Base-by-base conservation (phyloP, 2,329 filamentous ascomycete genomes). In the Aspergillus quadricinctus region DNA sequence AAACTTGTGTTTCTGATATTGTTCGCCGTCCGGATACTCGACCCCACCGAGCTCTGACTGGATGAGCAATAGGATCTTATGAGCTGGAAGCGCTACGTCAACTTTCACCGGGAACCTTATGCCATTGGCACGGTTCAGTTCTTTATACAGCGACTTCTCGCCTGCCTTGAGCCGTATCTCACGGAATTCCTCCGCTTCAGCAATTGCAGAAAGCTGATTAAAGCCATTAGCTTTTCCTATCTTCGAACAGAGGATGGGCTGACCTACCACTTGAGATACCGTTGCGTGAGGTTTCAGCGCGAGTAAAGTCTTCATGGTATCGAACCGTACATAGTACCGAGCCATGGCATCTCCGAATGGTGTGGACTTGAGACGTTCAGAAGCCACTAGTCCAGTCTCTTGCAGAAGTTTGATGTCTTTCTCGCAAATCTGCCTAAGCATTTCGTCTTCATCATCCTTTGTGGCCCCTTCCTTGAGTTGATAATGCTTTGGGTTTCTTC, bases 311-410 rank as follows among this genome's bases (percentile, higher is more conserved):
- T 85, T 87, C 89, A 94, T 95, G 0, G 90, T 94, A 40, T 88
- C 81, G 63, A 92, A 92, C 23, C 84, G 84, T 3, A 94, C 78
- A 75, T 90, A 93, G 69, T 93, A 95, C 49, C 85, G 83, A 46
- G 90, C 88, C 90, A 96, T 95, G 4, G 88, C 87, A 55, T 88
- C 81, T 1, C 90, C 90, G 66, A 88, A 90, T 50, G 87, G 84
- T 0, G 89, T 93, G 48, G 83, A 85, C 27, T 74, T 78, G 49
- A 93, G 80, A 3, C 72, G 72, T 0, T 77, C 70, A 1, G 70
- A 58, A 1, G 77, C 78, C 11, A 92, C 77, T 6, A 94, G 76
- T 0, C 80, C 75, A 40, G 77, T 71, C 27, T 87, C 79, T 56
- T 84, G 80, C 1, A 95, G 77, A n/a, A 85, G 76, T 10, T 77